These are phyloP conservation scores for Melaleuca alternifolia DNA, from an alignment of 345 rosid genomes.

Conservation along the genomic window DNA sequence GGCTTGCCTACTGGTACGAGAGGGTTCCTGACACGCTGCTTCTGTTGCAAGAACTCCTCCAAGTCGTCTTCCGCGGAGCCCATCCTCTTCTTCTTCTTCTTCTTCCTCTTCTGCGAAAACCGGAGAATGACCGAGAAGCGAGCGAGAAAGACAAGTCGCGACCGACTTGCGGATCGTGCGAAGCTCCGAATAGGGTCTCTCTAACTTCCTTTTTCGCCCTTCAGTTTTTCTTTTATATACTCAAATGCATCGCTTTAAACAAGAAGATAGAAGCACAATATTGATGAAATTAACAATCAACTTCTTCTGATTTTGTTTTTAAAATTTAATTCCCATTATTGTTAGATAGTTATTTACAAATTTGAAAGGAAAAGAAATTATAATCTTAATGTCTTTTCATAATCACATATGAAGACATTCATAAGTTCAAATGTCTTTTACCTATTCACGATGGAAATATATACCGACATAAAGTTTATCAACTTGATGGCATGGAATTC, in stretches of 20 bases:
- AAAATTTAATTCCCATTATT: neutral
- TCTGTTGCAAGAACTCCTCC: conserved; percentile 48
- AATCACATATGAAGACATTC: neutral
- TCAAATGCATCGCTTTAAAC: neutral
- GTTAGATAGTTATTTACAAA: no score
- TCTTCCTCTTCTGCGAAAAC: neutral
- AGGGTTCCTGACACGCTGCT: conserved; percentile 60
- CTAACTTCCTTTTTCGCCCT: neutral
- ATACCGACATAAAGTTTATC: neutral
- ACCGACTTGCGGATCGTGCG: neutral
- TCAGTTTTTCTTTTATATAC: neutral
- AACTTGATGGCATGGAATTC: neutral
- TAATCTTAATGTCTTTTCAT: no score
- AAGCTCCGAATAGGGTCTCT: neutral
- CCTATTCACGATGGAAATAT: neutral
- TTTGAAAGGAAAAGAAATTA: neutral
- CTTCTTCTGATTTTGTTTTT: neutral
- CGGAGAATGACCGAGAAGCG: neutral
- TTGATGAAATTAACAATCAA: neutral
- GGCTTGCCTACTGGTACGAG: conserved; percentile 61
- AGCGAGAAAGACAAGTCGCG: neutral
- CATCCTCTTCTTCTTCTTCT: conserved; percentile 1
- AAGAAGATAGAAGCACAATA: neutral
- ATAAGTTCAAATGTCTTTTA: neutral
- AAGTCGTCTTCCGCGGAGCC: conserved; percentile 31